Conservation (phyloP, 495 filamentous ascomycete species). For the Xylaria cubensis region DNA sequence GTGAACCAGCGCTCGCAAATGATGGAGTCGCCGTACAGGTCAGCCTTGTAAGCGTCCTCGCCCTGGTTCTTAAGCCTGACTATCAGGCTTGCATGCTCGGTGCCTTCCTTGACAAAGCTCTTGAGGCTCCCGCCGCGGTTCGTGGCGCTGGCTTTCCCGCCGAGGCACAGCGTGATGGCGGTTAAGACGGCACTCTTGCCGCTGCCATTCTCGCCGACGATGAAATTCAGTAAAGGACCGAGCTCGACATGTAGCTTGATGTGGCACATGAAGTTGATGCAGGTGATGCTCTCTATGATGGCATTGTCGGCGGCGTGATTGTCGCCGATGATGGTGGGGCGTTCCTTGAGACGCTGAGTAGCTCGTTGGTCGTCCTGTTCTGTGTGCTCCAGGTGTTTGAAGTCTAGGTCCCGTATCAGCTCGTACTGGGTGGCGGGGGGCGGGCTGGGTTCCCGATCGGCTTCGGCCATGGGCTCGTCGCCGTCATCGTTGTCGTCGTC, state of each 20-base stretch:
- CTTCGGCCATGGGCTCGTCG: conserved; percentile 38
- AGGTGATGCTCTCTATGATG: conserved; percentile 82
- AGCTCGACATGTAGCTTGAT: conserved; percentile 76
- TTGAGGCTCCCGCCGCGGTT: conserved; percentile 93
- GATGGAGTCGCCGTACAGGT: conserved; percentile 85
- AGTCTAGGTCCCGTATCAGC: conserved; percentile 56
- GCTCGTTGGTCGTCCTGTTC: conserved; percentile 69
- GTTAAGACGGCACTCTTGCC: conserved; percentile 99
- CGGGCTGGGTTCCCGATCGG: conserved; percentile 31
- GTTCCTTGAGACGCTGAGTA: conserved; percentile 71
- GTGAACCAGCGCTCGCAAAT: conserved; percentile 89
- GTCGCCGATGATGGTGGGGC: conserved; percentile 59
- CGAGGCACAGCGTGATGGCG: conserved; percentile 90
- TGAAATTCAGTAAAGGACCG: conserved; percentile 95
- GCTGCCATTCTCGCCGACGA: conserved; percentile 96
- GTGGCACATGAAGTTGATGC: conserved; percentile 97
- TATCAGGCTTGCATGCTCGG: conserved; percentile 62
- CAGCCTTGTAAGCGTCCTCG: conserved; percentile 79
- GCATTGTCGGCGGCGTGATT: conserved; percentile 83
- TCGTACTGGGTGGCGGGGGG: conserved; percentile 59
- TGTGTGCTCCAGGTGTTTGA: conserved; percentile 59
- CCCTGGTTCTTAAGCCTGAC: conserved; percentile 92
- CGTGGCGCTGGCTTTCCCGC: conserved; percentile 92
- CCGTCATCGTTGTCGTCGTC: conserved; percentile 42
- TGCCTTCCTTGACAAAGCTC: conserved; percentile 89